Evolutionary conservation across 2,329 filamentous ascomycete genomes (phyloP).

Genomic region (Lithohypha guttulata): DNA sequence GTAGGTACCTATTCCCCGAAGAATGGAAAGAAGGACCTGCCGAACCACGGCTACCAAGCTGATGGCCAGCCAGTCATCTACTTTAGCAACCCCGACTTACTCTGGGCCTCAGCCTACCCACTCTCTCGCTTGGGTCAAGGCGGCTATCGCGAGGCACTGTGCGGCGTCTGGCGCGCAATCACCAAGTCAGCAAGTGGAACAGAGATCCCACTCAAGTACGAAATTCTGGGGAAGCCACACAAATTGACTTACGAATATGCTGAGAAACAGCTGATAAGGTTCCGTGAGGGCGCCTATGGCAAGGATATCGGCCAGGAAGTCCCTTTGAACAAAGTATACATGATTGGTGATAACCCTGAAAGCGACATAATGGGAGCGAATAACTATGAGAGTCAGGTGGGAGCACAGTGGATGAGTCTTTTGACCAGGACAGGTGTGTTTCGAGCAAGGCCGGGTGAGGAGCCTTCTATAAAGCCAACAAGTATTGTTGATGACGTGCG

Average conservation of each 20-base stretch:
- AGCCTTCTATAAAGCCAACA: constrained; percentile 51
- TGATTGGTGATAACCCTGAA: constrained; percentile 85
- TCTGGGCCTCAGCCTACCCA: constrained; percentile 79
- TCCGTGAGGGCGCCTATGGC: constrained; percentile 42
- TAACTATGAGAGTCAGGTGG: constrained; percentile 53
- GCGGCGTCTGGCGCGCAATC: constrained; percentile 65
- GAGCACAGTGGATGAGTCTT: constrained; percentile 53
- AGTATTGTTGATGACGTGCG: constrained; percentile 63
- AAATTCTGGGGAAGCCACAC: constrained; percentile 74
- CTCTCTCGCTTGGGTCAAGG: constrained; percentile 84
- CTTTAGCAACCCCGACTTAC: constrained; percentile 82
- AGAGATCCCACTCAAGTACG: constrained; percentile 43
- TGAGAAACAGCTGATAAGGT: constrained; percentile 57
- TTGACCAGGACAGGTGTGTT: constrained; percentile 61
- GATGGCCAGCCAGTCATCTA: constrained; percentile 71
- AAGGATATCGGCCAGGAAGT: constrained; percentile 17
- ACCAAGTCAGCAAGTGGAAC: constrained; percentile 43
- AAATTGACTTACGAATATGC: constrained; percentile 71
- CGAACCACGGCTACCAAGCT: constrained; percentile 68
- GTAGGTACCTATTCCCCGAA: constrained; percentile 66
- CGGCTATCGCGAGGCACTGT: constrained; percentile 71
- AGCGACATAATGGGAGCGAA: constrained; percentile 87
- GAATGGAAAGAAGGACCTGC: constrained; percentile 55
- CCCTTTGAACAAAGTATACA: constrained; percentile 68
- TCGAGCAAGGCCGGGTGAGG: constrained; percentile 37